These are phyloP conservation scores for Nannizziopsis barbatae DNA, from an alignment of 2,329 filamentous ascomycete genomes.

Conservation along the genomic window DNA sequence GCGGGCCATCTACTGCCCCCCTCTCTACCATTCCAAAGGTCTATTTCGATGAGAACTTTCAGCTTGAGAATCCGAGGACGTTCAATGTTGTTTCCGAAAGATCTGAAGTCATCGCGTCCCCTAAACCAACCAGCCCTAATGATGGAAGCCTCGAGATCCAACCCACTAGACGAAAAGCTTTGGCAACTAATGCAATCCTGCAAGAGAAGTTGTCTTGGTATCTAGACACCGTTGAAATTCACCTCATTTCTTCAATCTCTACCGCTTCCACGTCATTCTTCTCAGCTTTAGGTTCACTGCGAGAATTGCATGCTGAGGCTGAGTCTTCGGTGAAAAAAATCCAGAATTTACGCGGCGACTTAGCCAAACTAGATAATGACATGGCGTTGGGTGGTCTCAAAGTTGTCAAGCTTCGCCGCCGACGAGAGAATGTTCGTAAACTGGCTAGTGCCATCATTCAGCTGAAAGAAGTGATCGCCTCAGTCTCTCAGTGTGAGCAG, in stretches of 20 bases:
- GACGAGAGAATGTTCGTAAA: conserved; percentile 72
- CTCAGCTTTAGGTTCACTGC: conserved; percentile 77
- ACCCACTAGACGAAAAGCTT: conserved; percentile 53
- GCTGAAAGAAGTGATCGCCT: conserved; percentile 64
- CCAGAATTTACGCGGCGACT: conserved; percentile 64
- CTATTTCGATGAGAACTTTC: conserved; percentile 92
- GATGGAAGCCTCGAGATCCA: conserved; percentile 41
- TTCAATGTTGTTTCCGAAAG: conserved; percentile 95
- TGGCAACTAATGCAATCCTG: conserved; percentile 91
- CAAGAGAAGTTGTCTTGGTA: conserved; percentile 99
- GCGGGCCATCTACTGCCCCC: conserved; percentile 51
- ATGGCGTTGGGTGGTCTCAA: conserved; percentile 77
- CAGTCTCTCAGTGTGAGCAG: conserved; percentile 63
- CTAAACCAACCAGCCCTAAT: conserved; percentile 43
- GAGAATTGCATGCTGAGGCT: conserved; percentile 83
- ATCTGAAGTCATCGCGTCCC: conserved; percentile 79
- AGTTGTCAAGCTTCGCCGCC: conserved; percentile 69
- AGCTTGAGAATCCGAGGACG: conserved; percentile 85
- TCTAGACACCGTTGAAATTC: conserved; percentile 97
- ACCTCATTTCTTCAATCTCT: conserved; percentile 91
- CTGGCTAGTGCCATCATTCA: conserved; percentile 75
- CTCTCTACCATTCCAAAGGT: conserved; percentile 84
- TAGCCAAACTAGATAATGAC: conserved; percentile 71
- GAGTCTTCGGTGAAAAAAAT: conserved; percentile 84
- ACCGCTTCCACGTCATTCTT: conserved; percentile 95